Base-by-base conservation (phyloP, 1,284 basidiomycete species). In the Athelia psychrophila region DNA sequence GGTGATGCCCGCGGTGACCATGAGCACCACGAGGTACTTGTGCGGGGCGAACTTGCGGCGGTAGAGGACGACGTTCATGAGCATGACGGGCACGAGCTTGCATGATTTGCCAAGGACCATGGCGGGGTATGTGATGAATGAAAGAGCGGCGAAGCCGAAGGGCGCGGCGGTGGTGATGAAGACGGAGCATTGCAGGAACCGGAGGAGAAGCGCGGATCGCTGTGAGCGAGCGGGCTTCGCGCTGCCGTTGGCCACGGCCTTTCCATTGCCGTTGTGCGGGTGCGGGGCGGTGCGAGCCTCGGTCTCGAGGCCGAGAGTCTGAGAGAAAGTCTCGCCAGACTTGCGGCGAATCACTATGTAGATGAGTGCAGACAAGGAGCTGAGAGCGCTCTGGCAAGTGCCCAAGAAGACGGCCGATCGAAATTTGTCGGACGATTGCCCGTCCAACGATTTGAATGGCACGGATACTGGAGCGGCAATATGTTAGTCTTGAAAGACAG, bases 91-190 rank as follows among this genome's bases (percentile, higher is more conserved):
- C 16, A 97, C 90, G 62, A 97, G 91, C 70, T 99, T 99, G 81
- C 96, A 99, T 0, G 95, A 98, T 71, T 99, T 99, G 55, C 93
- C 96, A 56, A 99, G 86, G 35, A 98, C 95, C 88, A 98, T 95
- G 16, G 96, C 95, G 24, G 97, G 97, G 76, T 98, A 99, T 18
- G 93, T 95, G 65, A 99, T 96, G 74, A 98, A 94, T 40, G 91
- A 85, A 44, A 99, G 85, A 4, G 94, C 87, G 25, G 94, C 88
- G 71, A 98, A 98, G 48, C 95, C 95, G 63, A 99, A 95, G 8
- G 95, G 95, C 13, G 94, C 92, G 0, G 94, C 95, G 20, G 86
- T 79, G 22, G 95, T 95, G 62, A 98, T 94, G 66, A 95, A 89
- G 13, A 91, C 67, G 5, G 95, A 82, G 68, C 92, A 91, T 69